These are phyloP conservation scores for Eryngium alpinum DNA, from an alignment of 140 eudicot species.

Conservation along the genomic window DNA sequence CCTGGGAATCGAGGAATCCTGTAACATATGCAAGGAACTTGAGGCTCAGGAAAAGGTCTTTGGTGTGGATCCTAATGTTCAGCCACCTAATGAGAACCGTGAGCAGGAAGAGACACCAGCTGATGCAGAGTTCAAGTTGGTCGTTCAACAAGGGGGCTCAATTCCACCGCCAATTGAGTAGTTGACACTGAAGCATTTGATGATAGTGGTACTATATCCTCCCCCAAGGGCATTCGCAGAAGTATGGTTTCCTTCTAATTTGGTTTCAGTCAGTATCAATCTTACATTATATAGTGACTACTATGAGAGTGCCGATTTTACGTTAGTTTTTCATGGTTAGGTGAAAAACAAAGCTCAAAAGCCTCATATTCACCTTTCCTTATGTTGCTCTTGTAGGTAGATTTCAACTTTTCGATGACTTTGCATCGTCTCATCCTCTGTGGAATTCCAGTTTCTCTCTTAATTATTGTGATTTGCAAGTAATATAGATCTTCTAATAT, in stretches of 20 bases:
- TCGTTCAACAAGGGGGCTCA: slow-evolving; percentile 30
- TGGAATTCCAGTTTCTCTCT: no score
- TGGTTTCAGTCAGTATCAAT: not conserved
- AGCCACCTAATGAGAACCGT: slow-evolving; percentile 40
- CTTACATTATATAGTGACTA: not conserved
- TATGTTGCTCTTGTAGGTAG: no score
- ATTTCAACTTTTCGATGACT: no score
- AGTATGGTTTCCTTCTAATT: slow-evolving; percentile 31
- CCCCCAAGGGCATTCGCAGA: slow-evolving; percentile 78
- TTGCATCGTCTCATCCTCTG: no score
- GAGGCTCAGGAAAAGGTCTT: slow-evolving; percentile 37
- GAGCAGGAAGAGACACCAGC: slow-evolving; percentile 37
- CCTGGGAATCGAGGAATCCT: slow-evolving; percentile 27
- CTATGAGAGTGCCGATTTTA: no score
- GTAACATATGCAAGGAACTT: slow-evolving; percentile 31
- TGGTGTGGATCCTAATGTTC: slow-evolving; percentile 65
- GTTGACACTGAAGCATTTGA: slow-evolving; percentile 72
- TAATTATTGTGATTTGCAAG: no score
- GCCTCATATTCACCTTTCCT: no score
- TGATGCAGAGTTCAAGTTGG: slow-evolving; percentile 15
- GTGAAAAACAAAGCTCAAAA: no score
- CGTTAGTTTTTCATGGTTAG: no score
- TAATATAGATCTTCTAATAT: no score
- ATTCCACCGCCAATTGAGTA: slow-evolving; percentile 50
- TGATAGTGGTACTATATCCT: slow-evolving; percentile 70